phyloP scores from a whole-genome alignment of 139 green algal species.

The Monoraphidium neglectum region DNA sequence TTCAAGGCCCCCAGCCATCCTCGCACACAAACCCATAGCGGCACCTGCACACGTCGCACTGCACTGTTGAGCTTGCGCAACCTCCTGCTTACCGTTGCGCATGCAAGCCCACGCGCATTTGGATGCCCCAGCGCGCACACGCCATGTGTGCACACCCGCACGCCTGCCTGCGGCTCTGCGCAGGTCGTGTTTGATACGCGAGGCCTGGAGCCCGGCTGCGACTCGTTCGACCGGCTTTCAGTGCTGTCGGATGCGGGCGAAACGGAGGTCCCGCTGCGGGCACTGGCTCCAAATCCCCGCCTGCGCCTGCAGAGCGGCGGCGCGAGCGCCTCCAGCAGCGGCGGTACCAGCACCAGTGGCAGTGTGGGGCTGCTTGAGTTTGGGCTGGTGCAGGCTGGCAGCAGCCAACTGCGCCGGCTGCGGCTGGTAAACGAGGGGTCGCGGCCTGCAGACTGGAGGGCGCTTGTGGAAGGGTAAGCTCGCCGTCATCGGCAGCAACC shows the following conservation, averaged over 20 bases:
- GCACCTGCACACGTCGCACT: no score
- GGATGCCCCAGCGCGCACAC: no score
- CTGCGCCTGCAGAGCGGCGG: slow-evolving; percentile 4
- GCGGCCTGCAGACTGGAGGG: slow-evolving; percentile 3
- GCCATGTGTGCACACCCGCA: no score
- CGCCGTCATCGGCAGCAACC: no score
- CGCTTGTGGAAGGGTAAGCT: slow-evolving; percentile 16
- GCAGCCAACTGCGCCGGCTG: background rate
- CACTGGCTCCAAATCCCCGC: background rate
- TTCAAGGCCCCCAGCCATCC: no score
- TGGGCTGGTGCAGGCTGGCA: background rate
- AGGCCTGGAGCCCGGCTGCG: background rate
- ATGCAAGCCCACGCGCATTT: no score
- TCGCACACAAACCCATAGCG: no score
- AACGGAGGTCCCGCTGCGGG: slow-evolving; percentile 17
- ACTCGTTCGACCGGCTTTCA: slow-evolving; percentile 13
- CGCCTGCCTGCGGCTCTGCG: background rate
- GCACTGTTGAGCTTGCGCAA: no score
- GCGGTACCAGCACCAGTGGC: background rate
- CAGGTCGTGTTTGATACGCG: slow-evolving; percentile 18
- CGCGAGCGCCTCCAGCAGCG: background rate
- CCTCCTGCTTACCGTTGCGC: no score
- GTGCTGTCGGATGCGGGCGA: slow-evolving; percentile 5
- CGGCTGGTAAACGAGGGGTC: slow-evolving; percentile 4
- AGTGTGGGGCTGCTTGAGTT: slow-evolving; percentile 4